Evolutionary conservation across 805 yeast genomes (phyloP).

Genomic region (Candida taoyuanica): DNA sequence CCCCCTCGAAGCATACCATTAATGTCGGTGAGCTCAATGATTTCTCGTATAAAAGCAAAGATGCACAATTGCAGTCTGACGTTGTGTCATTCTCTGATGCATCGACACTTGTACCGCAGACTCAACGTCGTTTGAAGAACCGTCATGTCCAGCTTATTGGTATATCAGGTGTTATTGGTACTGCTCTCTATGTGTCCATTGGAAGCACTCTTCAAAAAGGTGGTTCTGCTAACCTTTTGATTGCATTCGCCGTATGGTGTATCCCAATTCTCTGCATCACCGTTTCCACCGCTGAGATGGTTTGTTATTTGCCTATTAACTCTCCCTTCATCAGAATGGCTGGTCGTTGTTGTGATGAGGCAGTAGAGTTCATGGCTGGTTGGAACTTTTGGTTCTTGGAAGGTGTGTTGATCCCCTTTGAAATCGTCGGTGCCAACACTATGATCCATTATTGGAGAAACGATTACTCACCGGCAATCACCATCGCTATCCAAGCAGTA

Average conservation of each 20-base stretch:
- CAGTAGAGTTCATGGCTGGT: conserved; percentile 70
- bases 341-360: conserved; percentile 71
- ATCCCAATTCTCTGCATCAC: conserved; percentile 64
- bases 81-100: conserved; percentile 20
- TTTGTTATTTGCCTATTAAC: conserved; percentile 66
- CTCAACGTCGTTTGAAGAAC: conserved; percentile 49
- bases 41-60: conserved; percentile 1
- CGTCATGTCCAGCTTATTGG: conserved; percentile 78
- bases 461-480: conserved; percentile 67
- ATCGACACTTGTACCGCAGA: conserved; percentile 24
- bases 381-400: conserved; percentile 78
- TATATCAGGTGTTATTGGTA: conserved; percentile 79
- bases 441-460: conserved; percentile 79
- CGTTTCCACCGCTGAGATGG: conserved; percentile 72
- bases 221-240: conserved; percentile 65
- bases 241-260: conserved; percentile 67
- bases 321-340: conserved; percentile 76
- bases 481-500: conserved; percentile 60
- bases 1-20: conserved; percentile 13
- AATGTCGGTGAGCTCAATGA: too few species aligned
- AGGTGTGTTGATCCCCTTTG: conserved; percentile 77
- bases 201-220: conserved; percentile 60
- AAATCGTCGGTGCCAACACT: conserved; percentile 74
- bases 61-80: conserved; percentile 3
- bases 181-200: conserved; percentile 71